Percentiles rank a stretch among this genome's conserved stretches.
These are phyloP conservation scores for Trichosporon inkin DNA, from an alignment of 1,284 basidiomycete species.

Conservation along the genomic window DNA sequence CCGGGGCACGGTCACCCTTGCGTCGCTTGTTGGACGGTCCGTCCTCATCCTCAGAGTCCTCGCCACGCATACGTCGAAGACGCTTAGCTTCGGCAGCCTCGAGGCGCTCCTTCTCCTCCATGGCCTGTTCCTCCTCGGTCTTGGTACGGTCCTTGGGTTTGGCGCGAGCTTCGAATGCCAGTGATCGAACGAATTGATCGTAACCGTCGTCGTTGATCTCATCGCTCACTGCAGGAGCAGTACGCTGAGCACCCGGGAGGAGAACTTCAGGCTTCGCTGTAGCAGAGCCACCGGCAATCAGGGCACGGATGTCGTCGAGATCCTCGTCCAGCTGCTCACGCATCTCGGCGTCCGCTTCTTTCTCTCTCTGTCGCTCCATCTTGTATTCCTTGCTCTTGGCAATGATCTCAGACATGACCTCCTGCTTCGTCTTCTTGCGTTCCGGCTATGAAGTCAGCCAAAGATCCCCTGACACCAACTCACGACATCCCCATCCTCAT, in stretches of 20 bases:
- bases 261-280: constrained; percentile 47
- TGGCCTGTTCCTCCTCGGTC: constrained; percentile 88
- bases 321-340: constrained; percentile 85
- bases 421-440: constrained; percentile 83
- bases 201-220: constrained; percentile 57
- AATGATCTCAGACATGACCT: constrained; percentile 97
- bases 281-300: constrained; percentile 62
- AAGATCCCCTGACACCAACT: constrained; percentile 13
- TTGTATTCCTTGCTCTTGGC: constrained; percentile 96
- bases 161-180: constrained; percentile 89
- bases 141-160: constrained; percentile 94
- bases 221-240: constrained; percentile 27
- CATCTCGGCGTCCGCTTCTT: constrained; percentile 77
- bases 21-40: constrained; percentile 35
- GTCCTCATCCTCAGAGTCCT: constrained; percentile 62
- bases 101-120: constrained; percentile 80
- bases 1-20: constrained; percentile 27
- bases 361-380: constrained; percentile 74
- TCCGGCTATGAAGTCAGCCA: constrained; percentile 26
- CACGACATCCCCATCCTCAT: constrained; percentile 53
- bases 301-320: constrained; percentile 72
- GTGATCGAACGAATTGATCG: constrained; percentile 84
- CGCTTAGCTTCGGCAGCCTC: constrained; percentile 80
- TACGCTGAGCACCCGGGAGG: constrained; percentile 53
- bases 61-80: constrained; percentile 78